A percentile compares a stretch with the other conserved stretches of the same genome.
These are phyloP conservation scores for Trichoderma sp. DNA, from an alignment of 2,329 filamentous ascomycete species.

Conservation along the genomic window DNA sequence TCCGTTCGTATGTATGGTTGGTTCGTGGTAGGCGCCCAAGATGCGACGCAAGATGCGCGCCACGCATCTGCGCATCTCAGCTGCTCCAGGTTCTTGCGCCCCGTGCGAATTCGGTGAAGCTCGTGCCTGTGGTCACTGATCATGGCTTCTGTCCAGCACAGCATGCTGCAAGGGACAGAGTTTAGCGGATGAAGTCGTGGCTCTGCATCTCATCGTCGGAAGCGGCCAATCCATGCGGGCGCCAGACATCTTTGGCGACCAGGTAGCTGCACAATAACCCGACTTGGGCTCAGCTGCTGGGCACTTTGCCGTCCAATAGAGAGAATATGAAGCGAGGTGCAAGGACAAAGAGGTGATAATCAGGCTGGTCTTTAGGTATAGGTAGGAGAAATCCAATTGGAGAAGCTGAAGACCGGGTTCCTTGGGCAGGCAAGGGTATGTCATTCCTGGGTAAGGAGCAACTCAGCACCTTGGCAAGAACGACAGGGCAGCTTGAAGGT, in stretches of 20 bases:
- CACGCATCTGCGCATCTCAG: constrained; percentile 23
- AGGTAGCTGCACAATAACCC: constrained; percentile 5
- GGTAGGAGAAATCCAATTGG: background rate
- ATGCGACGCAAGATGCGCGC: constrained; percentile 23
- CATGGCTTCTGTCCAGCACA: no score
- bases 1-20: background rate
- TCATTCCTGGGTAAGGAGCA: no score
- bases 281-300: constrained; percentile 7
- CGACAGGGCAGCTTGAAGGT: background rate
- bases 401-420: constrained; percentile 6
- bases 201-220: background rate
- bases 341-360: background rate
- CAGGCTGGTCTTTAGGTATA: background rate
- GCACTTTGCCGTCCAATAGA: constrained; percentile 14
- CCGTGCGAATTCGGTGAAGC: constrained; percentile 18
- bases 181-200: background rate
- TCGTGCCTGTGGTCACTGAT: background rate
- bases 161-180: constrained; percentile 10
- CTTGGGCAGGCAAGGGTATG: background rate
- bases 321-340: background rate
- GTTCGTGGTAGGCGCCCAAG: background rate
- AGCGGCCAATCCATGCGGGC: constrained; percentile 6
- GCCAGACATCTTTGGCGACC: background rate
- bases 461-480: background rate
- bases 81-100: constrained; percentile 23